Conservation (phyloP, 441 rosid species). For the Pelargonium fulgidum region DNA sequence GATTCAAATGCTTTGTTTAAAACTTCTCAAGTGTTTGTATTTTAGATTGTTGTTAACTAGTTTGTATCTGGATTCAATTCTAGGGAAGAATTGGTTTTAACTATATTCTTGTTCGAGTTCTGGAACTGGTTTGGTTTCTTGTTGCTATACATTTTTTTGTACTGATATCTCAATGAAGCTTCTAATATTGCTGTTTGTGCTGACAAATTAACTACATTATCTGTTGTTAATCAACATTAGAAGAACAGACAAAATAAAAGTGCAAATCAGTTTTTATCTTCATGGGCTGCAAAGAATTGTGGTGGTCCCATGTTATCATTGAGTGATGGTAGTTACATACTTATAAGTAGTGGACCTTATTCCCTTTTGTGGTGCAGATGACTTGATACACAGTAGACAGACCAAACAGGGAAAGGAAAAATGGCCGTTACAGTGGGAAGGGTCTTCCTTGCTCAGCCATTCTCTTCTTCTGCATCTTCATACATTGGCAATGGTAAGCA, state of each 20-base stretch:
- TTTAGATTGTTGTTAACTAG: slow-evolving; percentile 14
- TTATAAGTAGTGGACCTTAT: slow-evolving; percentile 25
- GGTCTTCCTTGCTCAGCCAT: slow-evolving; percentile 37
- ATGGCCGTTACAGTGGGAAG: slow-evolving; percentile 51
- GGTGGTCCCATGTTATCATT: slow-evolving; percentile 26
- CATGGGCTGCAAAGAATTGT: slow-evolving; percentile 23
- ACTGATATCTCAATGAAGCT: no score
- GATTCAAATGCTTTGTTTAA: slow-evolving; percentile 2
- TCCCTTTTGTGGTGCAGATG: slow-evolving; percentile 9
- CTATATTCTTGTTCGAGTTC: no score
- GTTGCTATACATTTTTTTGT: no score
- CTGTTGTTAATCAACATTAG: no score
- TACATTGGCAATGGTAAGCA: slow-evolving; percentile 11
- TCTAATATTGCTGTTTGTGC: no score
- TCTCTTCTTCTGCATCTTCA: slow-evolving; percentile 30
- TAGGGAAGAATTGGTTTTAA: slow-evolving; percentile 6
- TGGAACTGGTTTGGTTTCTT: no score
- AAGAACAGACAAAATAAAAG: no score
- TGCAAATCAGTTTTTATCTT: slow-evolving; percentile 10
- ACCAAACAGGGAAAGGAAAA: slow-evolving; percentile 18
- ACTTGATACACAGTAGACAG: slow-evolving; percentile 26
- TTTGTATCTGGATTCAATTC: slow-evolving; percentile 4
- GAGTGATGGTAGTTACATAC: slow-evolving; percentile 10
- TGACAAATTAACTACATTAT: no score
- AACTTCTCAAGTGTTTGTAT: slow-evolving; percentile 17